Evolutionary conservation across 768 basidiomycete genomes (phyloP).

Genomic region (Lactarius pseudohatsudake): DNA sequence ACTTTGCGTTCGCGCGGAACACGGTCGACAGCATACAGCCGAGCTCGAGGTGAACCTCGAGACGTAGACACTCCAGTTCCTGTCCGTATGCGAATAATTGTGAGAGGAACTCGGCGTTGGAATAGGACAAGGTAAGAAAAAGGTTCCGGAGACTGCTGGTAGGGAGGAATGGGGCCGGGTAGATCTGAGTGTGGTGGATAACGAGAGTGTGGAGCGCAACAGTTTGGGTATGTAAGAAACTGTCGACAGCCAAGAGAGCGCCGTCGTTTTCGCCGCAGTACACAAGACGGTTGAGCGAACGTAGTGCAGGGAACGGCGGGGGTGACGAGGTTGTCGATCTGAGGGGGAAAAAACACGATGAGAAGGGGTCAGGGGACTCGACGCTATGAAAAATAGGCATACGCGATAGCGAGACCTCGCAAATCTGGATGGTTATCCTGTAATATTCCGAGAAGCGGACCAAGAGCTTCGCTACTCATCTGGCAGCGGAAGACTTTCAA

Average conservation of each 20-base stretch:
- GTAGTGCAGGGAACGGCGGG: slow-evolving; percentile 5
- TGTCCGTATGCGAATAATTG: slow-evolving; percentile 61
- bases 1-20: slow-evolving; percentile 43
- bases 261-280: slow-evolving; percentile 34
- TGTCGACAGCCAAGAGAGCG: slow-evolving; percentile 43
- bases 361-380: neutral
- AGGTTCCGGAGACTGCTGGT: slow-evolving; percentile 65
- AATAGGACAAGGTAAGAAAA: slow-evolving; percentile 53
- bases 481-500: slow-evolving; percentile 60
- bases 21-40: slow-evolving; percentile 41
- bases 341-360: neutral
- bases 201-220: slow-evolving; percentile 23
- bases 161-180: slow-evolving; percentile 53
- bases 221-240: slow-evolving; percentile 39
- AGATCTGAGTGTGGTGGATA: slow-evolving; percentile 32
- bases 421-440: slow-evolving; percentile 51
- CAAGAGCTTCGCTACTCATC: slow-evolving; percentile 54
- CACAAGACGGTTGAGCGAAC: slow-evolving; percentile 39
- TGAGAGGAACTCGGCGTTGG: slow-evolving; percentile 50
- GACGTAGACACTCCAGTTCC: slow-evolving; percentile 60
- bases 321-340: slow-evolving; percentile 9
- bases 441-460: slow-evolving; percentile 52
- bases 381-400: slow-evolving; percentile 26
- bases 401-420: slow-evolving; percentile 37
- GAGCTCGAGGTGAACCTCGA: slow-evolving; percentile 49